phyloP scores from a whole-genome alignment of 2,329 filamentous ascomycete species.

The Fusarium sp. region DNA sequence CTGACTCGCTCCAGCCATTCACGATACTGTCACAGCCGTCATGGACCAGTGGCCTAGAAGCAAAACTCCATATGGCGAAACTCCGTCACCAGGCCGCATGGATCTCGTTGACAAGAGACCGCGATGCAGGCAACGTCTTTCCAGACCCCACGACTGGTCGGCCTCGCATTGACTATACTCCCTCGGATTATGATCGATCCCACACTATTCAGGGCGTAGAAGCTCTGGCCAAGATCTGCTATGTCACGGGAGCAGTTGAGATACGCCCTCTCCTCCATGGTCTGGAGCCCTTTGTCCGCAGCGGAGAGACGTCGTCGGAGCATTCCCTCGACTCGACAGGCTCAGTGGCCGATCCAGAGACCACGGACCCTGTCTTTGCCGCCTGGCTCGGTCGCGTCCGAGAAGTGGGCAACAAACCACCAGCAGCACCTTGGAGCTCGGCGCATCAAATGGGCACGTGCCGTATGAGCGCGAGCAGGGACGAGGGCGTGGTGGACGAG shows the following conservation, averaged over 20 bases:
- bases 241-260: slow-evolving; percentile 83
- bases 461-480: slow-evolving; percentile 72
- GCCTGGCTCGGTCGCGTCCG: slow-evolving; percentile 70
- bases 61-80: slow-evolving; percentile 77
- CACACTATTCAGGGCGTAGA: slow-evolving; percentile 79
- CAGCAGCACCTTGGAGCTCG: slow-evolving; percentile 70
- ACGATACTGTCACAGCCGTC: slow-evolving; percentile 72
- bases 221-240: slow-evolving; percentile 80
- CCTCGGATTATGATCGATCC: slow-evolving; percentile 77
- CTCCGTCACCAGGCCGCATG: slow-evolving; percentile 78
- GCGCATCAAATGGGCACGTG: slow-evolving; percentile 87
- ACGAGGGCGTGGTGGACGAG: slow-evolving; percentile 69
- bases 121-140: slow-evolving; percentile 80
- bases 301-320: slow-evolving; percentile 35
- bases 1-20: slow-evolving; percentile 66
- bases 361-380: slow-evolving; percentile 71
- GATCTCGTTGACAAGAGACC: slow-evolving; percentile 81
- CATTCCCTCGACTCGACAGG: slow-evolving; percentile 34
- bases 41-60: slow-evolving; percentile 77
- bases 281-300: slow-evolving; percentile 70
- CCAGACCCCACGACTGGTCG: slow-evolving; percentile 76
- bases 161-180: slow-evolving; percentile 76
- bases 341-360: slow-evolving; percentile 55
- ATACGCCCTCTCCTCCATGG: slow-evolving; percentile 76
- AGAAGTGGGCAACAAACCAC: slow-evolving; percentile 63